Evolutionary conservation across 2,329 filamentous ascomycete genomes (phyloP), one percentile per base, ranked within the genome.

Genomic region (Verticillium alfalfae): DNA sequence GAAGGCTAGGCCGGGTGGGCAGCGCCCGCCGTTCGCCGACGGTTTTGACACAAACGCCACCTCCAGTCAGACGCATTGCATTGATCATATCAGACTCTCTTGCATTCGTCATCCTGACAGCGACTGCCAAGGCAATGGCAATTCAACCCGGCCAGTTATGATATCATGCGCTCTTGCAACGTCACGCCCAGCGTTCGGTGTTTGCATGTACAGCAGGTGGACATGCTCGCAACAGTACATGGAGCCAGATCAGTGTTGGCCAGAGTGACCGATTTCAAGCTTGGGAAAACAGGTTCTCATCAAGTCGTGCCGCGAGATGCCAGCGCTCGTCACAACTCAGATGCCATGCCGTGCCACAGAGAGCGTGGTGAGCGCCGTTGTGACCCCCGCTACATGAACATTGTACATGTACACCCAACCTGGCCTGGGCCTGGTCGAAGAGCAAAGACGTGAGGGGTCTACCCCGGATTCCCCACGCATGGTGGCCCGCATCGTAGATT

Each of bases 1-100:
- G 55, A 59, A 31, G 36, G 45, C 16, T 5, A 58, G 56, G 37
- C 22, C 41, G 31, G 39, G 49, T 36, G 61, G 36, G 36, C 31
- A 54, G 61, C 54, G 61, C 41, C 57, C 59, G 56, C 34, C 61
- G 37, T 56, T 3, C 13, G 45, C 58, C 45, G 37, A 45, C 45
- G 49, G 26, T 31, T 38, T 37, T 34, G 16, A 16, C 39, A 16
- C 41, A 52, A 41, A 22, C 12, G 15, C 15, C 31, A 37, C 13
- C 36, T 37, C 36, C 36, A 3, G 13, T 13, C 9, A 10, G 36
- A 37, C 13, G 36, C 36, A 10, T 37, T 37, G 36, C 9, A 13
- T 37, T 9, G 36, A 37, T 37, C 36, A 37, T 13, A 13, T 7
- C 9, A 37, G 36, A 37, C 9, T 13, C 36, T 37, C 3, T 2